Conservation (phyloP, 768 basidiomycete species). For the Mycena capillaripes region DNA sequence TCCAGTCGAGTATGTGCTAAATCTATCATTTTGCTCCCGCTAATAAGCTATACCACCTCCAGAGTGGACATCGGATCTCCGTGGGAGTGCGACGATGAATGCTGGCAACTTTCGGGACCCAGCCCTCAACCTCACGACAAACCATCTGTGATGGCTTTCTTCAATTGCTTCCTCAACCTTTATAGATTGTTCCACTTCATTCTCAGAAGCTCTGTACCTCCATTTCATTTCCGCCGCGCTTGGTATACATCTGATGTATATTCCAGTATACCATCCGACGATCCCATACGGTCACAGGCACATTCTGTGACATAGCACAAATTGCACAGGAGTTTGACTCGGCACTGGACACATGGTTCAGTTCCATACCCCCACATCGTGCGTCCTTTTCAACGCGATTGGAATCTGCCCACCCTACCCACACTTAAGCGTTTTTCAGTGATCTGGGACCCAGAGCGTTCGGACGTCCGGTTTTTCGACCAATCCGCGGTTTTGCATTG, state of each 20-base stretch:
- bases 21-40: too few relatives aligned
- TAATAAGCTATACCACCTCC: too few relatives aligned
- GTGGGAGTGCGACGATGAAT: neutral
- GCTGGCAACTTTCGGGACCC: neutral
- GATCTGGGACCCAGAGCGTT: neutral
- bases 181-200: neutral
- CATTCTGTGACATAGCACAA: neutral
- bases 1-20: neutral
- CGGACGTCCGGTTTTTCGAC: neutral
- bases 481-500: constrained; percentile 22
- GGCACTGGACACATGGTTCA: neutral
- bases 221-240: neutral
- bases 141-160: neutral
- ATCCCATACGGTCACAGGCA: neutral
- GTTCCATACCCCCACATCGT: constrained; percentile 13
- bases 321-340: neutral
- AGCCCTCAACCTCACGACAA: neutral
- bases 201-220: neutral
- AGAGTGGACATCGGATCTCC: neutral
- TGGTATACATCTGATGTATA: too few relatives aligned
- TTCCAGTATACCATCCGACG: neutral
- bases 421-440: neutral
- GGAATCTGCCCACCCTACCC: neutral
- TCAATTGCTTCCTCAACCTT: constrained; percentile 1
- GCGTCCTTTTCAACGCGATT: neutral